Percentiles rank a stretch among this genome's conserved stretches.
Evolutionary conservation across 805 yeast species (phyloP).

Genomic region (Pachysolen tannophilus): DNA sequence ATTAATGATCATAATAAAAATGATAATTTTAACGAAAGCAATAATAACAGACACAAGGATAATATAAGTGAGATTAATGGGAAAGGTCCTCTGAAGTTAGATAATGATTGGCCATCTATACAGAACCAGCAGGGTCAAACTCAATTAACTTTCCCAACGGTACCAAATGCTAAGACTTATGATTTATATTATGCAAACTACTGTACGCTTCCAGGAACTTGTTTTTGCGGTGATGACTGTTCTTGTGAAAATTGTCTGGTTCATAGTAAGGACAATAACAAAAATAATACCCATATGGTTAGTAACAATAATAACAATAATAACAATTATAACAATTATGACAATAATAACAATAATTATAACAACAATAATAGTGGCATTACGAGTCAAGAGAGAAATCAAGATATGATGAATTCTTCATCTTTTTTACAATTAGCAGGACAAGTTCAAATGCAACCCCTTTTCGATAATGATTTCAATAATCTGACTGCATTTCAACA

Average conservation of each 20-base stretch:
- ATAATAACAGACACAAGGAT: too few species aligned
- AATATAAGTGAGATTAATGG: too few species aligned
- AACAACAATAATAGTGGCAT: not conserved
- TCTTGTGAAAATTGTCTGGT: conserved; percentile 23
- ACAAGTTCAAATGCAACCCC: not conserved
- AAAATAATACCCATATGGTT: not conserved
- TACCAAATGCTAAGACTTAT: conserved; percentile 12
- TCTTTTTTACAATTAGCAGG: too few species aligned
- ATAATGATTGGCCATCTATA: not conserved
- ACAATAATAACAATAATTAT: not conserved
- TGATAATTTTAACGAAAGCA: too few species aligned
- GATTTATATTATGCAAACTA: conserved; percentile 24
- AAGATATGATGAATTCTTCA: too few species aligned
- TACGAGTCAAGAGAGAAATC: not conserved
- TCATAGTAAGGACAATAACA: conserved; percentile 12
- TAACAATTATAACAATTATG: not conserved
- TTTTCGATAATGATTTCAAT: not conserved
- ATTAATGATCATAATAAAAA: not conserved
- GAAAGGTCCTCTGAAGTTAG: not conserved
- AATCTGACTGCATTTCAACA: not conserved
- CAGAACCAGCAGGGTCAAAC: not conserved
- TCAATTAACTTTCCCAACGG: not conserved
- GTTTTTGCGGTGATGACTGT: conserved; percentile 25
- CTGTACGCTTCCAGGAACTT: conserved; percentile 26
- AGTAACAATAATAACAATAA: not conserved